phyloP scores from a whole-genome alignment of 108 stramenopile genomes.

The Fistulifera pelliculosa region DNA sequence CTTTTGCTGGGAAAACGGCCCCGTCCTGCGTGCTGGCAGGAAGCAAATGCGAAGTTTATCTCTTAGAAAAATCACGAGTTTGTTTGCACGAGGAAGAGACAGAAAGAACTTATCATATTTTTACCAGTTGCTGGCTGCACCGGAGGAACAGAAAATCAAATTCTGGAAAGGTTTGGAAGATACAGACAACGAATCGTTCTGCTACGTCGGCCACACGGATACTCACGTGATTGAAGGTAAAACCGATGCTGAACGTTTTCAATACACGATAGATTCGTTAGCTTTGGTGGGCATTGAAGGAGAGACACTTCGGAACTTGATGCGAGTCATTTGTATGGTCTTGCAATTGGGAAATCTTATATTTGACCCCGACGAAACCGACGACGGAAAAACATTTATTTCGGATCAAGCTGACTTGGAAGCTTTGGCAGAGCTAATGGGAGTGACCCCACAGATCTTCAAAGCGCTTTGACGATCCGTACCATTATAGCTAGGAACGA shows the following conservation, averaged over 20 bases:
- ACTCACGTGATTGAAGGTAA: slow-evolving; percentile 65
- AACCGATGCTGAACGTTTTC: slow-evolving; percentile 61
- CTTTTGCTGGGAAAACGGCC: slow-evolving; percentile 27
- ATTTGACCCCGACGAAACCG: slow-evolving; percentile 56
- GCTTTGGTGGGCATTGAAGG: slow-evolving; percentile 53
- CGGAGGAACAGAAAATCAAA: slow-evolving; percentile 40
- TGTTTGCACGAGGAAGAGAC: slow-evolving; percentile 84
- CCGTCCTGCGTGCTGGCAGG: slow-evolving; percentile 65
- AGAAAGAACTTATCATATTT: slow-evolving; percentile 97
- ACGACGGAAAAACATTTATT: slow-evolving; percentile 62
- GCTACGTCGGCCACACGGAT: slow-evolving; percentile 47
- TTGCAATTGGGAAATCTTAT: slow-evolving; percentile 84
- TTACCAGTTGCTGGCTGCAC: slow-evolving; percentile 90
- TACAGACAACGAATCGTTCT: slow-evolving; percentile 52
- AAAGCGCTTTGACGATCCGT: slow-evolving; percentile 69
- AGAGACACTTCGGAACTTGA: slow-evolving; percentile 42
- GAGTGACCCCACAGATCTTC: slow-evolving; percentile 45
- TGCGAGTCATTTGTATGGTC: slow-evolving; percentile 75
- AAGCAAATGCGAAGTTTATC: slow-evolving; percentile 79
- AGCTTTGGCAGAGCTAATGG: slow-evolving; percentile 66
- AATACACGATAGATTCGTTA: slow-evolving; percentile 57
- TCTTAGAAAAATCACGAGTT: slow-evolving; percentile 96
- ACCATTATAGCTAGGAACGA: slow-evolving; percentile 68
- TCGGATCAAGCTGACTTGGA: slow-evolving; percentile 46
- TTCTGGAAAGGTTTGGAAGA: slow-evolving; percentile 72